Percentiles rank a stretch among this genome's conserved stretches.
Conservation (phyloP, 345 rosid species). For the Moringa oleifera region DNA sequence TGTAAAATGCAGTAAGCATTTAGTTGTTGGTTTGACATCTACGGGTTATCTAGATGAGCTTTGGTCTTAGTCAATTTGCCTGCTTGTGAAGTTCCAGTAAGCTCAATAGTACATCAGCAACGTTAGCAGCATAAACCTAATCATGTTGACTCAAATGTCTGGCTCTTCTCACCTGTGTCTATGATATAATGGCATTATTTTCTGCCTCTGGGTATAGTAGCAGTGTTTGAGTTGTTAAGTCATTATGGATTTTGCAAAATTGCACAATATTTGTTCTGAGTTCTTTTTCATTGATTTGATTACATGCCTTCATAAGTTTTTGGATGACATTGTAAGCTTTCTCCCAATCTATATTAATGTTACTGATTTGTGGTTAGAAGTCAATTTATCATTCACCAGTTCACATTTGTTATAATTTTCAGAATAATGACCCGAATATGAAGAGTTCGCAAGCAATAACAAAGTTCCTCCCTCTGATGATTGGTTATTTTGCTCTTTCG, state of each 20-base stretch:
- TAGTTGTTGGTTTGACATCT: too few relatives aligned
- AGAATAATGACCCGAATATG: constrained; percentile 84
- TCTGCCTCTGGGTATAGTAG: not conserved
- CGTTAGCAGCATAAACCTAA: too few relatives aligned
- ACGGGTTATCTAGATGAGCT: too few relatives aligned
- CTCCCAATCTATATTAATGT: not conserved
- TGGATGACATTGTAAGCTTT: constrained; percentile 1
- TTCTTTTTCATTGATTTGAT: not conserved
- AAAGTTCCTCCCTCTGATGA: constrained; percentile 78
- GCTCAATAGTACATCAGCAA: too few relatives aligned
- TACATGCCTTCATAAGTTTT: not conserved
- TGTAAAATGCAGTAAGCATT: too few relatives aligned
- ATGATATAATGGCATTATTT: too few relatives aligned
- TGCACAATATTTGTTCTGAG: not conserved
- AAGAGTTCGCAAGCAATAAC: constrained; percentile 85
- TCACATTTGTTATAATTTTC: constrained; percentile 5
- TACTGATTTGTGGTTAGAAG: not conserved
- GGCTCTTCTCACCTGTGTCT: too few relatives aligned
- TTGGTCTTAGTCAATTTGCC: too few relatives aligned
- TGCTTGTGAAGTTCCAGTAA: too few relatives aligned
- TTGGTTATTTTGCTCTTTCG: constrained; percentile 93
- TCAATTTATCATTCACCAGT: not conserved
- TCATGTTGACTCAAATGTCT: too few relatives aligned
- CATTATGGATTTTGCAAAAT: not conserved
- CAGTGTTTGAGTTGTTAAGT: constrained; percentile 4